Evolutionary conservation across 352 stramenopile species (phyloP).

Genomic region (Pythium pyrilobum): DNA sequence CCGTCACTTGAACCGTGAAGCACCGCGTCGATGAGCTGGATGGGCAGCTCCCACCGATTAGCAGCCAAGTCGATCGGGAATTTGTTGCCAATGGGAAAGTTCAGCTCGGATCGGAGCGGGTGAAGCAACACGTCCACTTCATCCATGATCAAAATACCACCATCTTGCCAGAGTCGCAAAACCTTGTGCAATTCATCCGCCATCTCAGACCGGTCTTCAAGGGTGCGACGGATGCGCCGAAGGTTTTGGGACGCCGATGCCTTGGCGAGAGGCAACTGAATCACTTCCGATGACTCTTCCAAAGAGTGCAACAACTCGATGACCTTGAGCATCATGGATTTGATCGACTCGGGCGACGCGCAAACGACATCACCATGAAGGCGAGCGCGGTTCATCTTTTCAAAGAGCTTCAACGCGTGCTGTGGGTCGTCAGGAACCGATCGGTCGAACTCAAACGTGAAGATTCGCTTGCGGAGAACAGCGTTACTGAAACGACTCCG

Average conservation of each 20-base stretch:
- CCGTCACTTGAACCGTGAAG: constrained; percentile 33
- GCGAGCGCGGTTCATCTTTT: constrained; percentile 88
- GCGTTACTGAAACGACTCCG: constrained; percentile 96
- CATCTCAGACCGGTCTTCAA: constrained; percentile 84
- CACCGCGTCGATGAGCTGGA: constrained; percentile 94
- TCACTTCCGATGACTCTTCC: constrained; percentile 74
- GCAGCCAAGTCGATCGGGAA: constrained; percentile 87
- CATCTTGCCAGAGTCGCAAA: constrained; percentile 89
- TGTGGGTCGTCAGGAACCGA: constrained; percentile 84
- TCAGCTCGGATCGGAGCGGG: constrained; percentile 86
- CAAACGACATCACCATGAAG: constrained; percentile 95
- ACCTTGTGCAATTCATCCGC: constrained; percentile 88
- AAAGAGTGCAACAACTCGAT: constrained; percentile 92
- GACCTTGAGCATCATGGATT: constrained; percentile 99
- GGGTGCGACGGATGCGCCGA: constrained; percentile 52
- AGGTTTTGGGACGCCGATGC: constrained; percentile 60
- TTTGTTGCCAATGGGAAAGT: constrained; percentile 91
- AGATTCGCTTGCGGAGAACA: constrained; percentile 97
- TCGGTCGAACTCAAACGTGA: constrained; percentile 98
- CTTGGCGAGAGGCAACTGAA: constrained; percentile 47
- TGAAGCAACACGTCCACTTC: constrained; percentile 92
- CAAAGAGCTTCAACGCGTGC: constrained; percentile 55
- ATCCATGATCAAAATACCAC: constrained; percentile 93
- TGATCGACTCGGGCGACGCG: constrained; percentile 98
- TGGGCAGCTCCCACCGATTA: constrained; percentile 90